Evolutionary conservation across 345 rosid genomes (phyloP).

Genomic region (Trapa bicornis): DNA sequence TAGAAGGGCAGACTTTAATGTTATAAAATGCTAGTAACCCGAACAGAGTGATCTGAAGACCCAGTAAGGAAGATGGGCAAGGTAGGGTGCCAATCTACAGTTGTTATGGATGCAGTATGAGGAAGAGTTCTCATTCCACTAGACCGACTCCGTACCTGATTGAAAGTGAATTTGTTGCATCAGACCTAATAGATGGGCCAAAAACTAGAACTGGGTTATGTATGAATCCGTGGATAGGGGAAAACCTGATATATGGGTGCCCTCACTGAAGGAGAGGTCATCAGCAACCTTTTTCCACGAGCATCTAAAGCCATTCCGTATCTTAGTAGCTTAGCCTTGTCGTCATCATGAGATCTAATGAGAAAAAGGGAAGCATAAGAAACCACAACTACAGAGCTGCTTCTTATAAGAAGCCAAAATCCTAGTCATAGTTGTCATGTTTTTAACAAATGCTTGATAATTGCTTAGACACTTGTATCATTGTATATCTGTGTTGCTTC

Average conservation of each 20-base stretch:
- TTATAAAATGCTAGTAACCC: constrained; percentile 39
- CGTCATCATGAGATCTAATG: constrained; percentile 22
- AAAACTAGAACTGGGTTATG: too few relatives aligned
- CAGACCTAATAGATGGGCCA: not conserved
- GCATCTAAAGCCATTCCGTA: constrained; percentile 65
- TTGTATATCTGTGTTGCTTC: not conserved
- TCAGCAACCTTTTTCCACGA: constrained; percentile 33
- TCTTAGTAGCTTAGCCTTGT: constrained; percentile 22
- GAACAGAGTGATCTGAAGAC: constrained; percentile 56
- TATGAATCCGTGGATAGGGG: not conserved
- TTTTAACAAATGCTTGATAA: not conserved
- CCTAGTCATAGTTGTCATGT: not conserved
- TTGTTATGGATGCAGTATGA: constrained; percentile 44
- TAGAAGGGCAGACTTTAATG: too few relatives aligned
- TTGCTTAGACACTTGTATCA: not conserved
- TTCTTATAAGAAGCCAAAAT: not conserved
- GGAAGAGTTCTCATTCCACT: constrained; percentile 48
- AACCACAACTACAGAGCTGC: not conserved
- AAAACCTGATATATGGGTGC: constrained; percentile 55
- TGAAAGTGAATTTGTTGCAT: not conserved
- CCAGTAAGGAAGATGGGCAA: constrained; percentile 60
- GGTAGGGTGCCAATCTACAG: constrained; percentile 72
- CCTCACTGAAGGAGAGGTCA: constrained; percentile 44
- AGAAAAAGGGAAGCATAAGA: not conserved
- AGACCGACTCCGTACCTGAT: constrained; percentile 36